Percentiles rank a stretch among this genome's conserved stretches.
Conservation (phyloP, 768 basidiomycete species). For the Hypholoma fasciculare region DNA sequence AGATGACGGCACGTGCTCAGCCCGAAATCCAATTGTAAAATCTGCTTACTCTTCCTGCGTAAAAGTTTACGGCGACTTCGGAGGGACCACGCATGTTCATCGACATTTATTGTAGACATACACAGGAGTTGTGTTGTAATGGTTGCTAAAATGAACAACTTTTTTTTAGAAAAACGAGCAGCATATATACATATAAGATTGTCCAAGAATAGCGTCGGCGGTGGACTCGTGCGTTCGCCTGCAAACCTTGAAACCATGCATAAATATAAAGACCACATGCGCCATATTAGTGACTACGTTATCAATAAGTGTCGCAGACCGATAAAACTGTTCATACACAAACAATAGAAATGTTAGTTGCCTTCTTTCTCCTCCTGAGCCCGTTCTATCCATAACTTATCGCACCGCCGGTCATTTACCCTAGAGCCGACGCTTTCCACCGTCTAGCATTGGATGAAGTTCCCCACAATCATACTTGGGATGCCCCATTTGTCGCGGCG, state of each 20-base stretch:
- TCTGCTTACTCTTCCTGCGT: no score
- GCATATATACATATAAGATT: no score
- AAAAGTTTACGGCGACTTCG: no score
- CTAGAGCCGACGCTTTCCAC: background rate
- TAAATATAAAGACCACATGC: background rate
- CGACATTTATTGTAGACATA: no score
- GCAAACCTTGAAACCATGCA: background rate
- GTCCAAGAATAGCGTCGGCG: no score
- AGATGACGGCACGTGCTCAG: no score
- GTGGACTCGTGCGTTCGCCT: no score
- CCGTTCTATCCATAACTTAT: background rate
- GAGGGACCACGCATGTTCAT: no score
- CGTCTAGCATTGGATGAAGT: constrained; percentile 70
- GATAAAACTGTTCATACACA: constrained; percentile 5
- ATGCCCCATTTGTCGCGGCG: constrained; percentile 84
- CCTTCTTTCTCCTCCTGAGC: background rate
- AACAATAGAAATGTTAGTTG: background rate
- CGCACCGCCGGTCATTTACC: background rate
- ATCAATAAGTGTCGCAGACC: constrained; percentile 1
- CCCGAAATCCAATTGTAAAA: no score
- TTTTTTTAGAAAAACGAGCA: no score
- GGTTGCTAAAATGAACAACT: no score
- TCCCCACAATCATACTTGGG: constrained; percentile 89
- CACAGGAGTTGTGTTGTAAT: no score
- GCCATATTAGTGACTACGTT: constrained; percentile 3